phyloP scores from a whole-genome alignment of 352 stramenopile genomes.

The Blastocystis sp. region DNA sequence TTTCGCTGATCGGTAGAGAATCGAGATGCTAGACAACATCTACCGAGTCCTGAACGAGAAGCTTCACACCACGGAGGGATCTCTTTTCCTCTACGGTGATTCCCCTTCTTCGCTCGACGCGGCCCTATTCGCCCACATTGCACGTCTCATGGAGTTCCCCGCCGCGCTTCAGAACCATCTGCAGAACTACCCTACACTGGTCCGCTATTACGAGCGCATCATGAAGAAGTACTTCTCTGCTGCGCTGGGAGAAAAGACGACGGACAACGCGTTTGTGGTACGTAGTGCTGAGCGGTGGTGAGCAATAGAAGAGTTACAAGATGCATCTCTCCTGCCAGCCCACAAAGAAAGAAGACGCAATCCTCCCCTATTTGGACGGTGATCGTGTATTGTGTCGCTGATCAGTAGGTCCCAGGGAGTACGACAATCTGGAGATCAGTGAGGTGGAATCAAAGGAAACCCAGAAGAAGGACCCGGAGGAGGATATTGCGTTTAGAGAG shows the following conservation, averaged over 20 bases:
- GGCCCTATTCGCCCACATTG: conserved; percentile 51
- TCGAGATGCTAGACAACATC: conserved; percentile 37
- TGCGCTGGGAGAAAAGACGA: conserved; percentile 8
- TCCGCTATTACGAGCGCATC: conserved; percentile 44
- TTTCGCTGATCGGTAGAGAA: not conserved
- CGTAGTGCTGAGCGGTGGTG: not conserved
- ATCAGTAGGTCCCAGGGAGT: not conserved
- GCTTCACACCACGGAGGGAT: not conserved
- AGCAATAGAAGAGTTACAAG: conserved; percentile 3
- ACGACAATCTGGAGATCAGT: not conserved
- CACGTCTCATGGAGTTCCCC: conserved; percentile 28
- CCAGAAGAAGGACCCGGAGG: not conserved
- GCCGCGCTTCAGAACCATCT: conserved; percentile 24
- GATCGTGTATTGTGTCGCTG: not conserved
- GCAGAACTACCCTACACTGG: conserved; percentile 1
- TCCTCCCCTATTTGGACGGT: conserved; percentile 6
- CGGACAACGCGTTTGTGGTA: conserved; percentile 45
- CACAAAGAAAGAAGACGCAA: not conserved
- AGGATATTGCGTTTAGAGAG: conserved; percentile 3
- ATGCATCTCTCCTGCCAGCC: conserved; percentile 42
- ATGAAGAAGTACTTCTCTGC: conserved; percentile 69
- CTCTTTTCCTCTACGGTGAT: conserved; percentile 34
- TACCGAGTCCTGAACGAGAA: conserved; percentile 58
- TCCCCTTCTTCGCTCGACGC: conserved; percentile 39
- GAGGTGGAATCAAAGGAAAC: not conserved